Base-by-base conservation (phyloP, 179 eudicot species). In the Pouteria campechiana region DNA sequence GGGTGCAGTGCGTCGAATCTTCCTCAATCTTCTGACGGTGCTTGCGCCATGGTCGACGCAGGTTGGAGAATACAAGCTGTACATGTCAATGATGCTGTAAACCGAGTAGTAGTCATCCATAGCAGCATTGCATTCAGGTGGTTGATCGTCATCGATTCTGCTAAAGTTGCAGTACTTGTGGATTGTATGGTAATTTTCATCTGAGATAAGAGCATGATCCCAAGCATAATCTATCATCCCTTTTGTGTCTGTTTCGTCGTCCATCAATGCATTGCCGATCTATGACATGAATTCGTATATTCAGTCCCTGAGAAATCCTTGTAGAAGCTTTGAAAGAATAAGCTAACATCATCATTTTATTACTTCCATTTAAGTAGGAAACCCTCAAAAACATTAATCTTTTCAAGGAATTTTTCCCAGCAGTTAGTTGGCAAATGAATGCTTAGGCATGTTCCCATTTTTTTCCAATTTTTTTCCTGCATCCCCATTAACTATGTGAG, bases 191-290 rank as follows among this genome's bases (percentile, higher is more conserved):
- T 65, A 77, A 3, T 83, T 46, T 14, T 44, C 30, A 49, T 79
- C 87, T 0, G 96, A 87, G 58, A 87, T 65, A 27, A 87, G 85
- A 4, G 96, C 96, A 36, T 87, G 96, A 34, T 79, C 81, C 83
- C 84, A 87, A 3, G 96, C 96, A 33, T 87, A 87, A 33, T 83
- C 81, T 0, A 87, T 68, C 81, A 83, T 72, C 20, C 96, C 96
- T 9, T 31, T 77, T 19, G 83, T 87, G 57, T 87, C 94, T 7
- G 78, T 83, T 21, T 79, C 96, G 20, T 79, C 94, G 30, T 87
- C 94, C 53, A 87, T 1, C 44, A 79, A 48, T 1, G 94, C 83
- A 32, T 87, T 87, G 22, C 96, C 96, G 27, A 87, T 65, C 96
- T 87, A 67, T 55, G 60, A n/a, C n/a, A 14, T 20, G 36, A 0